A percentile compares a stretch with the other conserved stretches of the same genome.
These are phyloP conservation scores for Guadua angustifolia DNA, from an alignment of 176 grass and related monocot genomes.

Conservation along the genomic window DNA sequence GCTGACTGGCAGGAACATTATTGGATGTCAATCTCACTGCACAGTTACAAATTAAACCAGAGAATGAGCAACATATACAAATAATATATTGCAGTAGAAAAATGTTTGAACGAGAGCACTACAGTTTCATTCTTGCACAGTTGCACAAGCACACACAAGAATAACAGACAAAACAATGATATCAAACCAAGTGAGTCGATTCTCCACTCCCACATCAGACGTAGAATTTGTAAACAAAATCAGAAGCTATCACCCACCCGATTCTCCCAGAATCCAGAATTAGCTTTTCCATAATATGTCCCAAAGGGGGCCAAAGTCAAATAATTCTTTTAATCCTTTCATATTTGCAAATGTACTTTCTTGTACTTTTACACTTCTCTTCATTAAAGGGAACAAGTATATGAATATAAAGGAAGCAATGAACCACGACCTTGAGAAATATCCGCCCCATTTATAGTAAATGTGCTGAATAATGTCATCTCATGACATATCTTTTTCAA, in stretches of 20 bases:
- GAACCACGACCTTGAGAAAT: background rate
- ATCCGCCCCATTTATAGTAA: constrained; percentile 3
- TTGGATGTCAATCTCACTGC: constrained; percentile 74
- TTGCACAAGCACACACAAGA: constrained; percentile 1
- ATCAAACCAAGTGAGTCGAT: constrained; percentile 42
- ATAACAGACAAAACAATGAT: background rate
- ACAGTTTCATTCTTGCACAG: constrained; percentile 3
- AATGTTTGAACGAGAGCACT: background rate
- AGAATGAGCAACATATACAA: constrained; percentile 16
- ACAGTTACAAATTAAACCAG: constrained; percentile 28
- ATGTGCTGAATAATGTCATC: constrained; percentile 32
- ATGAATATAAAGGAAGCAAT: background rate
- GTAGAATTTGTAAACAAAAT: too few species aligned
- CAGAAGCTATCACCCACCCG: too few species aligned
- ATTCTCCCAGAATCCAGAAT: too few species aligned
- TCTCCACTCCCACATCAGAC: background rate
- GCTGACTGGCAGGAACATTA: constrained; percentile 44
- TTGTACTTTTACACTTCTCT: constrained; percentile 31
- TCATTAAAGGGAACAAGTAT: constrained; percentile 27
- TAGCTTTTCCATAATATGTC: too few species aligned
- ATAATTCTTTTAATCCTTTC: constrained; percentile 22
- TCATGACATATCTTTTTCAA: background rate
- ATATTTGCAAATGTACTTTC: background rate
- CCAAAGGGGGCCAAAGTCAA: background rate
- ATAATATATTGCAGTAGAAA: constrained; percentile 26